phyloP scores from a whole-genome alignment of 106 monocot species.

The Dendrobium huoshanense region DNA sequence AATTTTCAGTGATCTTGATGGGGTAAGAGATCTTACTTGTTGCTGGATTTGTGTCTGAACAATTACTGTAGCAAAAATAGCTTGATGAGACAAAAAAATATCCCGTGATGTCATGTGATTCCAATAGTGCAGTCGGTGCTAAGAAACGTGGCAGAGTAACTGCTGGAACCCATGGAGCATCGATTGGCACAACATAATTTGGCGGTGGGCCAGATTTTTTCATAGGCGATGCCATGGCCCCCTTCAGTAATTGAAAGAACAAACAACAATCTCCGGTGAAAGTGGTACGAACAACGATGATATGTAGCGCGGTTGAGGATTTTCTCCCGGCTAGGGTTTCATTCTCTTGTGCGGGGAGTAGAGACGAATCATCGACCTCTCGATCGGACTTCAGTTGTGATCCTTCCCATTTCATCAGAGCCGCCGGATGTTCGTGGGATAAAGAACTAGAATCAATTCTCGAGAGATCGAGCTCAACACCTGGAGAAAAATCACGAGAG shows the following conservation, averaged over 20 bases:
- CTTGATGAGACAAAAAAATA: too few species aligned
- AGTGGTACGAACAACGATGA: neutral
- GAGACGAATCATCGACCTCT: neutral
- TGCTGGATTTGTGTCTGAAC: too few species aligned
- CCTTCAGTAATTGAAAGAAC: constrained; percentile 19
- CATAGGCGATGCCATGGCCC: constrained; percentile 22
- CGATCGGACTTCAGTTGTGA: neutral
- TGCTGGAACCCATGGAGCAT: constrained; percentile 8
- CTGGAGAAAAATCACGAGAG: too few species aligned
- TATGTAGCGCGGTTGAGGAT: neutral
- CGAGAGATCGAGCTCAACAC: too few species aligned
- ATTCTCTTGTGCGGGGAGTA: neutral
- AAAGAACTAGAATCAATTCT: too few species aligned
- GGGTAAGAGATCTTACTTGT: too few species aligned
- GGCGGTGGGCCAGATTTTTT: constrained; percentile 1
- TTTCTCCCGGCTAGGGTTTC: neutral
- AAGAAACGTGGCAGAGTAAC: constrained; percentile 18
- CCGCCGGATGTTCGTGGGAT: neutral
- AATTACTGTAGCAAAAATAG: too few species aligned
- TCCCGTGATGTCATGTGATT: constrained; percentile 12
- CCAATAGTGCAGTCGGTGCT: constrained; percentile 14
- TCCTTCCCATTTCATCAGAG: neutral
- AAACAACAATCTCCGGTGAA: neutral
- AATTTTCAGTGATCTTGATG: too few species aligned
- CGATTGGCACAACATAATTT: constrained; percentile 15